These are phyloP conservation scores for Hysterangium stoloniferum DNA, from an alignment of 768 basidiomycete genomes.

Conservation along the genomic window DNA sequence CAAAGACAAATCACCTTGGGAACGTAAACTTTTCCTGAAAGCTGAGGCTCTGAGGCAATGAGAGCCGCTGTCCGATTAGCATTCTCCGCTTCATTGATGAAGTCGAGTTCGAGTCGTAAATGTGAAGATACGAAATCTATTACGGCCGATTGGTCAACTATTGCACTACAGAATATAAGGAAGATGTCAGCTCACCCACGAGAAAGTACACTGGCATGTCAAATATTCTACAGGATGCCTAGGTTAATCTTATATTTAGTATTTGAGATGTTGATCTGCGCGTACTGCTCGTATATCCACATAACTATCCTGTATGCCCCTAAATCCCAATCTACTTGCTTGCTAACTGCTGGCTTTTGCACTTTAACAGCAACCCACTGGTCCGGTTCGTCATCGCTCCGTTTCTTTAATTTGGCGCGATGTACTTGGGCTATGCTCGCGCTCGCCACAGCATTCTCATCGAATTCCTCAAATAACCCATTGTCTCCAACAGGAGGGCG, in stretches of 20 bases:
- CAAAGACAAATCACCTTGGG: slow-evolving; percentile 32
- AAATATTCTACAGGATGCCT: slow-evolving; percentile 60
- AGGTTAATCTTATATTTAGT: slow-evolving; percentile 40
- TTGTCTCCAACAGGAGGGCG: slow-evolving; percentile 54
- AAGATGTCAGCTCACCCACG: slow-evolving; percentile 44
- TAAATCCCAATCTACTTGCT: slow-evolving; percentile 82
- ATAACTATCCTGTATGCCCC: slow-evolving; percentile 36
- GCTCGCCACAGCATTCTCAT: slow-evolving; percentile 69
- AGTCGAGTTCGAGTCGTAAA: slow-evolving; percentile 77
- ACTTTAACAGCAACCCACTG: slow-evolving; percentile 90
- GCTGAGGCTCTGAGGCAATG: slow-evolving; percentile 60
- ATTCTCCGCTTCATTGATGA: slow-evolving; percentile 71
- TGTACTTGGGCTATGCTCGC: slow-evolving; percentile 94
- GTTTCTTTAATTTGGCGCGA: slow-evolving; percentile 48
- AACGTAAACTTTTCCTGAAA: slow-evolving; percentile 67
- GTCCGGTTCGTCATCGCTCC: slow-evolving; percentile 14
- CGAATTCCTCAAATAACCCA: slow-evolving; percentile 74
- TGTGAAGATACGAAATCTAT: slow-evolving; percentile 74
- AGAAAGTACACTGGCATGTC: slow-evolving; percentile 79
- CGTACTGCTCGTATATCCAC: slow-evolving; percentile 23
- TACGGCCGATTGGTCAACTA: slow-evolving; percentile 2
- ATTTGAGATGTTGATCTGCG: no score
- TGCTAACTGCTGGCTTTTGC: slow-evolving; percentile 82
- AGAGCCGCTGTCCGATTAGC: slow-evolving; percentile 61
- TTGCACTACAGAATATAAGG: not conserved